phyloP scores from a whole-genome alignment of 116 monocot species.

The Phalaenopsis hybrid region DNA sequence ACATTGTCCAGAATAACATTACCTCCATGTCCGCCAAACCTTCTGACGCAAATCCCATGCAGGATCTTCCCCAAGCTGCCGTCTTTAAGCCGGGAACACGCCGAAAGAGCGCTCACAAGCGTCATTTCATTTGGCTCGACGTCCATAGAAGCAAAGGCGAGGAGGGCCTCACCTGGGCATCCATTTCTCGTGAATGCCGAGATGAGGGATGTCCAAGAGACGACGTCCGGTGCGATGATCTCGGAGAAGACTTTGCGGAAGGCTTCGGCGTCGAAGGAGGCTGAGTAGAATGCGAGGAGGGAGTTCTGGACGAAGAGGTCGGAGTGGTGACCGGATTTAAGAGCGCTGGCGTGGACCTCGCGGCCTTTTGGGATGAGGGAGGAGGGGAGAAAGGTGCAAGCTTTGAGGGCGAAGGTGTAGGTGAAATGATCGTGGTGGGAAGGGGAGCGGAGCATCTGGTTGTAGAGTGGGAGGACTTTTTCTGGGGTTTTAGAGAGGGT shows the following conservation, averaged over 20 bases:
- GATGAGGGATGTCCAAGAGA: slow-evolving; percentile 25
- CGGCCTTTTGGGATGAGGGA: slow-evolving; percentile 51
- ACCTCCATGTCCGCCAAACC: not conserved
- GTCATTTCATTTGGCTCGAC: slow-evolving; percentile 29
- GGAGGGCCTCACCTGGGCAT: slow-evolving; percentile 18
- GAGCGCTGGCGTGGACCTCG: slow-evolving; percentile 31
- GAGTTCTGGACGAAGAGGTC: slow-evolving; percentile 38
- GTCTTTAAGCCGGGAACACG: slow-evolving; percentile 14
- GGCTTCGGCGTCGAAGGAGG: slow-evolving; percentile 38
- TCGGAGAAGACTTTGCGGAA: slow-evolving; percentile 19
- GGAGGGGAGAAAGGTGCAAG: slow-evolving; percentile 58
- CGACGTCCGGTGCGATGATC: slow-evolving; percentile 24
- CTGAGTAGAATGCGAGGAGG: slow-evolving; percentile 35
- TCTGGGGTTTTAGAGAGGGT: slow-evolving; percentile 58
- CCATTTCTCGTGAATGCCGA: slow-evolving; percentile 39
- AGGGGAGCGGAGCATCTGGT: slow-evolving; percentile 53
- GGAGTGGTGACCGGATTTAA: slow-evolving; percentile 33
- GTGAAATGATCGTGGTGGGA: slow-evolving; percentile 40
- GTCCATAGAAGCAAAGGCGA: slow-evolving; percentile 25
- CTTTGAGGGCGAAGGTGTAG: slow-evolving; percentile 42
- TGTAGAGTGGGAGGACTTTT: slow-evolving; percentile 74
- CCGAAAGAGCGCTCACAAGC: slow-evolving; percentile 31
- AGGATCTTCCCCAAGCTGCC: slow-evolving; percentile 18
- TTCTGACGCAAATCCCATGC: slow-evolving; percentile 23
- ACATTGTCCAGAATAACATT: slow-evolving; percentile 45